phyloP scores from a whole-genome alignment of 2,329 filamentous ascomycete species.

The Trichoderma lentiforme region DNA sequence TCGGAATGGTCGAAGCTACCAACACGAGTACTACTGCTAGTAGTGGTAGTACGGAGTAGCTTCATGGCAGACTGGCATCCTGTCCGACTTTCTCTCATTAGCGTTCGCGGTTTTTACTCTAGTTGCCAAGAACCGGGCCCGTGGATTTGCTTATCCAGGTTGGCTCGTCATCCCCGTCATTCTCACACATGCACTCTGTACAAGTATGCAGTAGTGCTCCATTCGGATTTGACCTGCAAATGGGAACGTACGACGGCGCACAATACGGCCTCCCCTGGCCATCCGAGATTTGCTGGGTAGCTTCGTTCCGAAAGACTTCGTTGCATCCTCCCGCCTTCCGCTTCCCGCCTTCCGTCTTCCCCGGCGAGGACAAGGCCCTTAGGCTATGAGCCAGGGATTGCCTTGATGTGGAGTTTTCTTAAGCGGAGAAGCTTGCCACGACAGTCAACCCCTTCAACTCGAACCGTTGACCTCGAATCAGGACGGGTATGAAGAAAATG shows the following conservation, averaged over 20 bases:
- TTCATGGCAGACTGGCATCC: not conserved
- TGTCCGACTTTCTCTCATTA: not conserved
- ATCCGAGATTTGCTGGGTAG: slow-evolving; percentile 1
- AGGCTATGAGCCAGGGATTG: slow-evolving; percentile 3
- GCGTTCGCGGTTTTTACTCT: slow-evolving; percentile 4
- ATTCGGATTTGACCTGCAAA: not conserved
- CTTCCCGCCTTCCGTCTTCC: slow-evolving; percentile 17
- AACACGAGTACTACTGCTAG: not conserved
- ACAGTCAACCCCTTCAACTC: not conserved
- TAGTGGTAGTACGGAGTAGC: not conserved
- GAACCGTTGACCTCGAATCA: not conserved
- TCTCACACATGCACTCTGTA: not conserved
- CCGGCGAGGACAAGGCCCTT: slow-evolving; percentile 6
- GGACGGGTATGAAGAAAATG: not conserved
- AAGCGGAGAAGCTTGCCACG: slow-evolving; percentile 6
- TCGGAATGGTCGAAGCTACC: not conserved
- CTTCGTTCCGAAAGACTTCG: not conserved
- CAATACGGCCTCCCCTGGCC: not conserved
- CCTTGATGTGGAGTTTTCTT: not conserved
- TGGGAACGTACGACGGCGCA: not conserved
- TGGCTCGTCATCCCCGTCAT: slow-evolving; percentile 9
- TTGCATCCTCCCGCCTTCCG: slow-evolving; percentile 17
- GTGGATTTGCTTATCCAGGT: slow-evolving; percentile 10
- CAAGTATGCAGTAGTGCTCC: slow-evolving; percentile 9
- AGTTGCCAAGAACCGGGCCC: slow-evolving; percentile 21